These are phyloP conservation scores for Torrubiella hemipterigena DNA, from an alignment of 2,329 filamentous ascomycete species.

Conservation along the genomic window DNA sequence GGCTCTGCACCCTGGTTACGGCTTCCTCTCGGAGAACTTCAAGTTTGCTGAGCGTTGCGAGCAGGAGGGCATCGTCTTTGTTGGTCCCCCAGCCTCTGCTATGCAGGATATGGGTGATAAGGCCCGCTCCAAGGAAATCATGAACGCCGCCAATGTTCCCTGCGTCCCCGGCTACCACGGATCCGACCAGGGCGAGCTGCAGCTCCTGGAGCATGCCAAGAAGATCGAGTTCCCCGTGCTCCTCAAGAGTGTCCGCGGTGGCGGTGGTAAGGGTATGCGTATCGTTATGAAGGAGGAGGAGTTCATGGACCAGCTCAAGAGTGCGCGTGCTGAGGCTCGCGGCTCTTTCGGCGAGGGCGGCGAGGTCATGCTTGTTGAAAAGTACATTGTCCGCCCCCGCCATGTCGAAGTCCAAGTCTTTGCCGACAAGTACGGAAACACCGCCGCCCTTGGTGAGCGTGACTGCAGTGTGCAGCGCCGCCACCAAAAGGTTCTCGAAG, in stretches of 20 bases:
- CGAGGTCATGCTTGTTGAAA: slow-evolving; percentile 75
- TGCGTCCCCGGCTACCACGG: slow-evolving; percentile 97
- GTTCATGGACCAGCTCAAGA: slow-evolving; percentile 57
- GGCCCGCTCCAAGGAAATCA: slow-evolving; percentile 87
- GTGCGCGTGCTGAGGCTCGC: slow-evolving; percentile 62
- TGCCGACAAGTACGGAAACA: slow-evolving; percentile 67
- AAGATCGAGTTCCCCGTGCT: slow-evolving; percentile 59
- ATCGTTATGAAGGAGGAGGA: slow-evolving; percentile 59
- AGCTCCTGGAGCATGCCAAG: slow-evolving; percentile 56
- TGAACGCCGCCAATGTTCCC: slow-evolving; percentile 87
- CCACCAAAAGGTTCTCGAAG: slow-evolving; percentile 86
- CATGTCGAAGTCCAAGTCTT: slow-evolving; percentile 91
- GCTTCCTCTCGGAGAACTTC: slow-evolving; percentile 90
- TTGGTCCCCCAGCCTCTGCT: slow-evolving; percentile 75
- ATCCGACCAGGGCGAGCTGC: slow-evolving; percentile 56
- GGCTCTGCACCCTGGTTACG: slow-evolving; percentile 92
- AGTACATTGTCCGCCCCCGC: slow-evolving; percentile 65
- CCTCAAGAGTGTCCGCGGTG: slow-evolving; percentile 69
- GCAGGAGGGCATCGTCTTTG: slow-evolving; percentile 84
- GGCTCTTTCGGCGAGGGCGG: slow-evolving; percentile 71
- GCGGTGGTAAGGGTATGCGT: slow-evolving; percentile 76
- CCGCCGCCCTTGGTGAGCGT: slow-evolving; percentile 73
- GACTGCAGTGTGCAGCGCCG: slow-evolving; percentile 81
- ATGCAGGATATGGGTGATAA: slow-evolving; percentile 91
- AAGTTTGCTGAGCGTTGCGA: slow-evolving; percentile 80